Conservation (phyloP, 148 eudicot species). For the Nyssa sinensis region DNA sequence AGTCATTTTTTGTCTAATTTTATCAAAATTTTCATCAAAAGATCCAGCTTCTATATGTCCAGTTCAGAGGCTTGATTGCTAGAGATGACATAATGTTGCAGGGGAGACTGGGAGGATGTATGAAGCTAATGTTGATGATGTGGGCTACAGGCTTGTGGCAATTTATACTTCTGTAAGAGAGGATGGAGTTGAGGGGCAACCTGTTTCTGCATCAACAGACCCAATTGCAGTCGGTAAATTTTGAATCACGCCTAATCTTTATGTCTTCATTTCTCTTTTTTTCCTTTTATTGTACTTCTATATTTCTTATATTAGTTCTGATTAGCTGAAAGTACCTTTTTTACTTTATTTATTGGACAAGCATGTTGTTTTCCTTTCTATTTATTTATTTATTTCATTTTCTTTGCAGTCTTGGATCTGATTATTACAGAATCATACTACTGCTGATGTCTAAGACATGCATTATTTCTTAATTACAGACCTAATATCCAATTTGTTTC, state of each 20-base stretch:
- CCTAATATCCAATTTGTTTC: no score
- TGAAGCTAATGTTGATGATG: conserved; percentile 99
- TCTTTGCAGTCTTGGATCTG: neutral
- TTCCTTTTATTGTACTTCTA: conserved; percentile 6
- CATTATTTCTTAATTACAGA: no score
- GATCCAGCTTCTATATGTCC: neutral
- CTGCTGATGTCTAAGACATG: neutral
- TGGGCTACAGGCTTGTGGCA: conserved; percentile 92
- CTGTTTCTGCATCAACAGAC: conserved; percentile 92
- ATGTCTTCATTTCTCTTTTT: conserved; percentile 3
- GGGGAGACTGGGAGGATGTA: conserved; percentile 99
- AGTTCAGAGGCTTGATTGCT: neutral
- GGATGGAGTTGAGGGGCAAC: conserved; percentile 89
- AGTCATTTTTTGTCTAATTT: neutral
- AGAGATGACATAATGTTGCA: conserved; percentile 27
- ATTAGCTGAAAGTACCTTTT: neutral
- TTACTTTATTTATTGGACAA: neutral
- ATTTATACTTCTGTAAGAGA: conserved; percentile 92
- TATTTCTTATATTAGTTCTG: neutral
- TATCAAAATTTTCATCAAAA: neutral
- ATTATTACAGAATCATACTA: neutral
- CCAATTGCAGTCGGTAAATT: conserved; percentile 85
- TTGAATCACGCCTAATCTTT: neutral
- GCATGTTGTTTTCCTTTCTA: neutral
- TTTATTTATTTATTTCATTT: neutral